Evolutionary conservation across 1,284 basidiomycete genomes (phyloP).

Genomic region (Afroboletus lepidellus): DNA sequence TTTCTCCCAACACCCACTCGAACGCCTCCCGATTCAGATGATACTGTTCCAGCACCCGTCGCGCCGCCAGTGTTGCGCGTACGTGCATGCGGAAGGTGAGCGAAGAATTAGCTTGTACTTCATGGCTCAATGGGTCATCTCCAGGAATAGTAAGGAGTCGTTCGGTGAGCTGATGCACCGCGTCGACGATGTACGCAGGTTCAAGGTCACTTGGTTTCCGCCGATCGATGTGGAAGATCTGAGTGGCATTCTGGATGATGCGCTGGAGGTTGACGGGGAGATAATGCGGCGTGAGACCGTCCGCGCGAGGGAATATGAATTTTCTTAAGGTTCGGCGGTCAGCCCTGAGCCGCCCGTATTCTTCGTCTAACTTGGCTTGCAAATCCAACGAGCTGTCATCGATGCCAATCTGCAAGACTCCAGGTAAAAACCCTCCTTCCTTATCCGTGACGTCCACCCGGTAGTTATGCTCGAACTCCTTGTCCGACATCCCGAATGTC

Average conservation of each 20-base stretch:
- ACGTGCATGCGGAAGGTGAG: constrained; percentile 92
- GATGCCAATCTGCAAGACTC: constrained; percentile 90
- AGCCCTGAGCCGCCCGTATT: constrained; percentile 74
- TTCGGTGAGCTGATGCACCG: constrained; percentile 68
- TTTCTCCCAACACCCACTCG: constrained; percentile 96
- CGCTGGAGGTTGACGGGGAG: constrained; percentile 94
- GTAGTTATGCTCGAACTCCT: constrained; percentile 88
- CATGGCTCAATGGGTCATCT: constrained; percentile 68
- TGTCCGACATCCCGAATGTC: constrained; percentile 81
- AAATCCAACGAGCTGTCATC: constrained; percentile 87
- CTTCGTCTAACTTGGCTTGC: constrained; percentile 89
- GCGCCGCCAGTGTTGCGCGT: constrained; percentile 82
- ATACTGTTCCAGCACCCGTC: constrained; percentile 82
- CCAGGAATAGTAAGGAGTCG: constrained; percentile 87
- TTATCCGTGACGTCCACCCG: constrained; percentile 90
- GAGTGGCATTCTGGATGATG: constrained; percentile 93
- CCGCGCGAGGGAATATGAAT: constrained; percentile 83
- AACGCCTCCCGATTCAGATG: constrained; percentile 91
- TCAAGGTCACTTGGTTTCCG: constrained; percentile 92
- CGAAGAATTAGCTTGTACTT: constrained; percentile 89
- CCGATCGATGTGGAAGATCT: constrained; percentile 96
- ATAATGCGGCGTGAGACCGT: constrained; percentile 72
- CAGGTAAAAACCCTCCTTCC: constrained; percentile 72
- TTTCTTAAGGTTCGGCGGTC: constrained; percentile 78
- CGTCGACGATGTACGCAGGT: constrained; percentile 83